Evolutionary conservation across 352 stramenopile genomes (phyloP).

Genomic region (Phytophthora kernoviae): DNA sequence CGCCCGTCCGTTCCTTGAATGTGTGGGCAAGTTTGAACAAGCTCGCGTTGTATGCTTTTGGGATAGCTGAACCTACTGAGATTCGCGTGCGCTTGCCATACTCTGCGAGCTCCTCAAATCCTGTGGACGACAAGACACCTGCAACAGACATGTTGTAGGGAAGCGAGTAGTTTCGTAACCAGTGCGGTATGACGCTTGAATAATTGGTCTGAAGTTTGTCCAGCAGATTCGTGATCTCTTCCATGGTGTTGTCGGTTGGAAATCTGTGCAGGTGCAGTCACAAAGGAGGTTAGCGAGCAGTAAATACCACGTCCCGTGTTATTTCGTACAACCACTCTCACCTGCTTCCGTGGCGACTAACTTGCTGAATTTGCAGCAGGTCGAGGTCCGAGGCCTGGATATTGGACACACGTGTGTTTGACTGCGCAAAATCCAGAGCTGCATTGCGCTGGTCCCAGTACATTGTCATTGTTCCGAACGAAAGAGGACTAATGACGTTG

Average conservation of each 20-base stretch:
- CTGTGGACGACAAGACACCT: conserved; percentile 41
- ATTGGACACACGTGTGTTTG: conserved; percentile 20
- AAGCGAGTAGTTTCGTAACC: conserved; percentile 63
- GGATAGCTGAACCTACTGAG: conserved; percentile 11
- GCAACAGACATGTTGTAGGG: conserved; percentile 58
- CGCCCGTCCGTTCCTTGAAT: conserved; percentile 57
- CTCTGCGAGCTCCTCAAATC: conserved; percentile 41
- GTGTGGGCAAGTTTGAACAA: conserved; percentile 64
- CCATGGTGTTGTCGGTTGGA: conserved; percentile 55
- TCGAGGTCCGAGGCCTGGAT: conserved; percentile 42
- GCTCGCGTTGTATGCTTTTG: conserved; percentile 30
- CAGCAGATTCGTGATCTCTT: conserved; percentile 50
- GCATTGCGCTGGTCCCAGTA: conserved; percentile 58
- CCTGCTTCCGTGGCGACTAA: conserved; percentile 68
- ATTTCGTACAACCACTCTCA: conserved; percentile 11
- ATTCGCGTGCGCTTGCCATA: conserved; percentile 43
- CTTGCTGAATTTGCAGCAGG: conserved; percentile 64
- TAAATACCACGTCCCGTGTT: not conserved
- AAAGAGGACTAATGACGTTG: conserved; percentile 15
- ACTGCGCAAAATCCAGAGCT: conserved; percentile 23
- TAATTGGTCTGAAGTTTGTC: conserved; percentile 48
- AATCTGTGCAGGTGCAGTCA: conserved; percentile 28
- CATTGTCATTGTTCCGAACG: conserved; percentile 62
- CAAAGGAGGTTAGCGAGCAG: conserved; percentile 1
- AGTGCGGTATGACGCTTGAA: conserved; percentile 40